Conservation (phyloP, 2,329 filamentous ascomycete genomes). For the Cladophialophora exuberans region DNA sequence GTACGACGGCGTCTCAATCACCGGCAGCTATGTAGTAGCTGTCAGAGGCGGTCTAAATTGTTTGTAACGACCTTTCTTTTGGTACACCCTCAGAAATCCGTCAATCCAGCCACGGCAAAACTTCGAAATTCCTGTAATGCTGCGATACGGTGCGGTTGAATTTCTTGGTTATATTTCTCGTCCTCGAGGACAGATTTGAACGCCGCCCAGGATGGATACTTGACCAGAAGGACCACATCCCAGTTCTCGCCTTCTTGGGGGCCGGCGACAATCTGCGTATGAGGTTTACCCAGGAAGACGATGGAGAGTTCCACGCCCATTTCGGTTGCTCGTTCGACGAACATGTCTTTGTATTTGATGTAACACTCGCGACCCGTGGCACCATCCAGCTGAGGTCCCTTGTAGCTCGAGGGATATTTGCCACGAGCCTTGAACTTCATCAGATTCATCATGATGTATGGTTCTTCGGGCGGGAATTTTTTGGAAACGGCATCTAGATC, state of each 20-base stretch:
- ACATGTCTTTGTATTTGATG: conserved; percentile 4
- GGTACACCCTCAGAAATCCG: background rate
- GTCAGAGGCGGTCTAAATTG: background rate
- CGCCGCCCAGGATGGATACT: conserved; percentile 3
- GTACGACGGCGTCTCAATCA: too few relatives aligned
- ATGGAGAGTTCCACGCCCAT: conserved; percentile 1
- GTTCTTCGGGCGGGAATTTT: conserved; percentile 4
- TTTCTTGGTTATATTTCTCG: conserved; percentile 1
- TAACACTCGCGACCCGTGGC: conserved; percentile 10
- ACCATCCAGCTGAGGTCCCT: background rate
- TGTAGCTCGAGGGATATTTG: conserved; percentile 2
- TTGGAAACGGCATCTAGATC: conserved; percentile 15
- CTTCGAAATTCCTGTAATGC: conserved; percentile 6
- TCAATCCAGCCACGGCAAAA: conserved; percentile 11
- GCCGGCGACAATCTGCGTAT: conserved; percentile 9
- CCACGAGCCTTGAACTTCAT: conserved; percentile 9
- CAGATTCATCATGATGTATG: conserved; percentile 19
- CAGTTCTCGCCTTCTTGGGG: conserved; percentile 12
- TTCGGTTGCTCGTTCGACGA: conserved; percentile 3
- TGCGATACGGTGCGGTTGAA: conserved; percentile 16
- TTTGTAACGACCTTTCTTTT: background rate
- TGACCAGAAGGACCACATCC: conserved; percentile 14
- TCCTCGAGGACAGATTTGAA: conserved; percentile 17
- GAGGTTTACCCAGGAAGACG: conserved; percentile 9
- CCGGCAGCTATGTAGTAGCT: too few relatives aligned